phyloP scores from a whole-genome alignment of 768 basidiomycete genomes.

The Mycena galopus region DNA sequence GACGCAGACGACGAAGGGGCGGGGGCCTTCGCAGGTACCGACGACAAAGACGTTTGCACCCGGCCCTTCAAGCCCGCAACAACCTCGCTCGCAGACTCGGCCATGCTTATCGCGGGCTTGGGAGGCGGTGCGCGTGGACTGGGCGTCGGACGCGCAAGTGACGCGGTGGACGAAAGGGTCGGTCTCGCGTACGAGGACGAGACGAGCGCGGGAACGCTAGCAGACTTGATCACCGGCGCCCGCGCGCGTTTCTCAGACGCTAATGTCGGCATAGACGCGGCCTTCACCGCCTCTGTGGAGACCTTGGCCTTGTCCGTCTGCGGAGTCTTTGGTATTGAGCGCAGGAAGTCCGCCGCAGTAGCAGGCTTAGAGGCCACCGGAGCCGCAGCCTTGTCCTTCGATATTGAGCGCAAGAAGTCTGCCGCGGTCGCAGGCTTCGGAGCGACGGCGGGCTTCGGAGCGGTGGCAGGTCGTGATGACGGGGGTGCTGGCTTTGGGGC shows the following conservation, averaged over 20 bases:
- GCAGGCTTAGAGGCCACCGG: constrained; percentile 3
- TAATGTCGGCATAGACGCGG: background rate
- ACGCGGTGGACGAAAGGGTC: constrained; percentile 81
- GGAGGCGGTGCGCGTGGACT: constrained; percentile 35
- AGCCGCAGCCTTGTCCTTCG: background rate
- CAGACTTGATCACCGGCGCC: constrained; percentile 65
- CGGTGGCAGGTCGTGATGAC: background rate
- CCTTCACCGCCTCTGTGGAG: background rate
- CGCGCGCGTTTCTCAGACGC: constrained; percentile 26
- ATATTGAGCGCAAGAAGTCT: background rate
- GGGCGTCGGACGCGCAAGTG: constrained; percentile 64
- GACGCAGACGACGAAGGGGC: constrained; percentile 42
- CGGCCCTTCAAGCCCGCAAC: constrained; percentile 35
- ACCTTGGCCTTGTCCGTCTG: background rate
- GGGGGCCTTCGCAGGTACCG: constrained; percentile 26
- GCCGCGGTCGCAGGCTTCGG: background rate
- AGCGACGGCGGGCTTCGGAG: constrained; percentile 4
- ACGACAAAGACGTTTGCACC: constrained; percentile 32
- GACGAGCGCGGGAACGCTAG: constrained; percentile 75
- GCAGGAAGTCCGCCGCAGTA: constrained; percentile 22
- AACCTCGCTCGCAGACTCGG: constrained; percentile 42
- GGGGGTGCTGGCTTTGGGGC: constrained; percentile 5
- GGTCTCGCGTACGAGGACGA: constrained; percentile 83
- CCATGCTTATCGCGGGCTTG: constrained; percentile 54
- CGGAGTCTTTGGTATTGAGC: constrained; percentile 19